Base-by-base conservation (phyloP, 345 rosid species). In the Garcia nutans region DNA sequence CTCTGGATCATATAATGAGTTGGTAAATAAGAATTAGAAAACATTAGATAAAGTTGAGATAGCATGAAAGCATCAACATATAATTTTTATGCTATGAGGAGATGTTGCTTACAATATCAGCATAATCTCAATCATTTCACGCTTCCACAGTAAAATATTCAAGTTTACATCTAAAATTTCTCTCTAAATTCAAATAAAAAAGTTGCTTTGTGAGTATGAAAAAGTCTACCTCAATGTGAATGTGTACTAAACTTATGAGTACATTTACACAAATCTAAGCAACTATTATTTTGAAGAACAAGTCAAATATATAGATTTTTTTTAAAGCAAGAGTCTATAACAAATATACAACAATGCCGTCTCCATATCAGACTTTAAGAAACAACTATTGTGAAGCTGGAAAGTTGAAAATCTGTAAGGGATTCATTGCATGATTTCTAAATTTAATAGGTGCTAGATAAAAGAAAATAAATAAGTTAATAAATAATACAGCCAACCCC, bases 1-100 rank as follows among this genome's bases (percentile, higher is more conserved):
- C 49, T 70, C 17, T 28, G 33, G 17, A 55, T 76, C 77, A 74
- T 78, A 60, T 45, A 61, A 76, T 71, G 79, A 78, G 78, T 74
- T 66, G 84, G 77, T 76, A 66, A 22, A 55, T 50, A 56, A 63
- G 11, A 19, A 63, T 42, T 31, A 22, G 28, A 42, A 28, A 26
- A 24, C 20, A 42, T 17, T 5, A 58, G 15, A 31, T 2, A n/a
- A 19, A 22, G 23, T 71, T 17, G 11, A 59, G 47, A 44, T 72
- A 59, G 63, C 47, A 58, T 52, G 47, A 37, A 55, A 55, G 2
- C 80, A 24, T 6, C 16, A 45, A 52, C 49, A 70, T 55, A 20
- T 47, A 63, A 63, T 56, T 45, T 13, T 45, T 70, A 8, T 33
- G n/a, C 58, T 13, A 13, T 8, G 28, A 4, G 50, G 2, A 28